Conservation (phyloP, 2,329 filamentous ascomycete species). For the Epichloe sibirici region DNA sequence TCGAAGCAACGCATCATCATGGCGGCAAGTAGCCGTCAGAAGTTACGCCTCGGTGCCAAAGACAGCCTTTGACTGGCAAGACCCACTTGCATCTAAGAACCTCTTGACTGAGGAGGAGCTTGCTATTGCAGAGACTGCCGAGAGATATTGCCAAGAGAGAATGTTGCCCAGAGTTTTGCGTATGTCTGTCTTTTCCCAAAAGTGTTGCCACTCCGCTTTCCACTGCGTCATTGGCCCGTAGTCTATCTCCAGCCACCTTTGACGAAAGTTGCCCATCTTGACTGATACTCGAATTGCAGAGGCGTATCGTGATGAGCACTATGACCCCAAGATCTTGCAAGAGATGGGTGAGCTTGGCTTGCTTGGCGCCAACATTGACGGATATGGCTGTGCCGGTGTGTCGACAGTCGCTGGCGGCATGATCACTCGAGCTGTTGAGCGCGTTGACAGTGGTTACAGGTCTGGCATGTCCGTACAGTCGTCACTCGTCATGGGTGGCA, state of each 20-base stretch:
- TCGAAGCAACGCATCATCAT: slow-evolving; percentile 11
- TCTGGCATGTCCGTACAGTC: slow-evolving; percentile 91
- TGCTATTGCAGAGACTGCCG: slow-evolving; percentile 80
- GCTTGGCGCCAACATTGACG: slow-evolving; percentile 72
- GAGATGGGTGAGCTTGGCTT: slow-evolving; percentile 93
- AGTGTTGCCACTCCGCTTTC: background rate
- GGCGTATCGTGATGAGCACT: slow-evolving; percentile 74
- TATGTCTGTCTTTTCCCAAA: slow-evolving; percentile 29
- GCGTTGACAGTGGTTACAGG: slow-evolving; percentile 82
- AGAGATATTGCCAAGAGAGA: slow-evolving; percentile 86
- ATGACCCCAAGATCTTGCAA: slow-evolving; percentile 71
- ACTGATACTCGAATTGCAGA: slow-evolving; percentile 34
- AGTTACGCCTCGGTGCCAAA: slow-evolving; percentile 24
- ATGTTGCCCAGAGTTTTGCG: slow-evolving; percentile 76
- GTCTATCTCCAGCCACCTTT: background rate
- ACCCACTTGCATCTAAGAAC: slow-evolving; percentile 64
- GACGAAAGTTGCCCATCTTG: background rate
- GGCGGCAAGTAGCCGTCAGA: slow-evolving; percentile 17
- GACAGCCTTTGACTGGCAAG: slow-evolving; percentile 72
- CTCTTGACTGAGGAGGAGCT: slow-evolving; percentile 82
- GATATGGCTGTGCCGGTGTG: slow-evolving; percentile 79
- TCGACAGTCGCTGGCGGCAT: slow-evolving; percentile 81
- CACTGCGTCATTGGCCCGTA: background rate
- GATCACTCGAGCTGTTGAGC: slow-evolving; percentile 81
- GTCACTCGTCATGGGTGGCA: slow-evolving; percentile 86